phyloP scores from a whole-genome alignment of 192 early-diverging fungal genomes.

The Backusella liffmaniae region DNA sequence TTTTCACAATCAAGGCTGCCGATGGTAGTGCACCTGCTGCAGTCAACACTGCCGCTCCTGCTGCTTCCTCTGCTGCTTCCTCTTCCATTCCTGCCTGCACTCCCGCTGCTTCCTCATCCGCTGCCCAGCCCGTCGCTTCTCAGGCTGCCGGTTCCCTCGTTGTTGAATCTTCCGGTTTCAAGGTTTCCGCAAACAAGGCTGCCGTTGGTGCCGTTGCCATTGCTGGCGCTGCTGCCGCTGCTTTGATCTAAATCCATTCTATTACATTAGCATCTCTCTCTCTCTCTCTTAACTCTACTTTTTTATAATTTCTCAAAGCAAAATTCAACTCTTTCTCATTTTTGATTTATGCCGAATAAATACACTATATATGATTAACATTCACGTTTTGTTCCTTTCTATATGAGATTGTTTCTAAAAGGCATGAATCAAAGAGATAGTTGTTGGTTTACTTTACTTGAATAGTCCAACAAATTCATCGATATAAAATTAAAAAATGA shows the following conservation, averaged over 20 bases:
- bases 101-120: not conserved
- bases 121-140: conserved; percentile 6
- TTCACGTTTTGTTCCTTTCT: too few species aligned
- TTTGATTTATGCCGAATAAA: too few species aligned
- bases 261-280: not conserved
- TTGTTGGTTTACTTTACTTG: too few species aligned
- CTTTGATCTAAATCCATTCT: conserved; percentile 16
- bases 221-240: conserved; percentile 16
- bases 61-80: not conserved
- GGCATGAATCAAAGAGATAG: too few species aligned
- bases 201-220: conserved; percentile 14
- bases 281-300: not conserved
- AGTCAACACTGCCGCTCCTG: not conserved
- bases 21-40: conserved; percentile 12
- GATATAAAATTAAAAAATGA: too few species aligned
- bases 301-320: not conserved
- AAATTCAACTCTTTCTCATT: not conserved
- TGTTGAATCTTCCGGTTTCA: not conserved
- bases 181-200: conserved; percentile 15
- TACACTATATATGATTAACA: too few species aligned
- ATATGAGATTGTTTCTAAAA: too few species aligned
- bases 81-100: conserved; percentile 3
- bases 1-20: conserved; percentile 25
- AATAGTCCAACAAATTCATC: too few species aligned
- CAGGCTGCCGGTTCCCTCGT: not conserved